Percentiles rank a stretch among this genome's conserved stretches.
Conservation (phyloP, 2,329 filamentous ascomycete genomes). For the Aureobasidium sp. region DNA sequence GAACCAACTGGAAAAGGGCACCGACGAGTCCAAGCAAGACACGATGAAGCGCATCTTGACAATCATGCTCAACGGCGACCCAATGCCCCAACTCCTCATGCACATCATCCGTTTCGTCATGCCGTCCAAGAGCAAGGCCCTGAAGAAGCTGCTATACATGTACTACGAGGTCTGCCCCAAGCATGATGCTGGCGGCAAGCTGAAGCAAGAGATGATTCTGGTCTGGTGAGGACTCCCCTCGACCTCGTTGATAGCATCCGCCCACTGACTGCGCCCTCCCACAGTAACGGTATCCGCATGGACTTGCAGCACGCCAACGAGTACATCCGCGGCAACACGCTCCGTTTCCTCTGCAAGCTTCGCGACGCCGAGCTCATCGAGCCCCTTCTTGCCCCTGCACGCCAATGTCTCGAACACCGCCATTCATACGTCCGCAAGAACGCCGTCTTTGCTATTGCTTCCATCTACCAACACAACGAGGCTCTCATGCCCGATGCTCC, state of each 20-base stretch:
- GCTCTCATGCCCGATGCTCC: constrained; percentile 90
- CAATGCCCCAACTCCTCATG: constrained; percentile 93
- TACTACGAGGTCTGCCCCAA: constrained; percentile 99
- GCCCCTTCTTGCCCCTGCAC: constrained; percentile 84
- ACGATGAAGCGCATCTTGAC: constrained; percentile 89
- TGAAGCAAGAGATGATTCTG: constrained; percentile 99
- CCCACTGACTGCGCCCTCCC: background rate
- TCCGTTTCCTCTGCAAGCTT: constrained; percentile 94
- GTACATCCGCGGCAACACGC: constrained; percentile 95
- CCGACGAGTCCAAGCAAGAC: constrained; percentile 33
- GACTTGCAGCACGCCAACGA: constrained; percentile 97
- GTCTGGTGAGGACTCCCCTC: constrained; percentile 63
- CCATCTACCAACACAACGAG: constrained; percentile 86
- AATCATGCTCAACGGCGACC: constrained; percentile 96
- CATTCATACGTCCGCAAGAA: constrained; percentile 99
- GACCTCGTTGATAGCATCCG: background rate
- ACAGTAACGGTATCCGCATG: constrained; percentile 93
- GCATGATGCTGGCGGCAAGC: constrained; percentile 81
- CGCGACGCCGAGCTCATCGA: constrained; percentile 94
- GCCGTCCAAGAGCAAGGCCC: constrained; percentile 90
- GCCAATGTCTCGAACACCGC: constrained; percentile 87
- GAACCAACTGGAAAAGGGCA: constrained; percentile 45
- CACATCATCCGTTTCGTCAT: constrained; percentile 99
- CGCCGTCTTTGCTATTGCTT: constrained; percentile 88
- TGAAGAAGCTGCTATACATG: constrained; percentile 98